A percentile compares a stretch with the other conserved stretches of the same genome.
phyloP scores from a whole-genome alignment of 2,329 filamentous ascomycete species.

The Calycina marina region DNA sequence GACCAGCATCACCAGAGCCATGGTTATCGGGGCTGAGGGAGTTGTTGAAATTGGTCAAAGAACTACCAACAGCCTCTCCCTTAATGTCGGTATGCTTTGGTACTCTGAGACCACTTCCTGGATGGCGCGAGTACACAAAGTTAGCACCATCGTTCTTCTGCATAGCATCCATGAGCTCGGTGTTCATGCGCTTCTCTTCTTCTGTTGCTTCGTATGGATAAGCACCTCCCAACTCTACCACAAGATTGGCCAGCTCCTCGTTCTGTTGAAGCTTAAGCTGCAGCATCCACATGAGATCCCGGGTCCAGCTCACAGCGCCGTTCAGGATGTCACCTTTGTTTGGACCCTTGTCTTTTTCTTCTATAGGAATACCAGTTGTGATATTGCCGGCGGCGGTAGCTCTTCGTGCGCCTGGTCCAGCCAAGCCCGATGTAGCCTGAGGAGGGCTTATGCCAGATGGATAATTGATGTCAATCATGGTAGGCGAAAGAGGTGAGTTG shows the following conservation, averaged over 20 bases:
- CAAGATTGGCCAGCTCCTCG: conserved; percentile 66
- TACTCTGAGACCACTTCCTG: conserved; percentile 76
- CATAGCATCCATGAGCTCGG: conserved; percentile 77
- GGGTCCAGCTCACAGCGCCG: conserved; percentile 90
- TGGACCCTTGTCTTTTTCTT: conserved; percentile 96
- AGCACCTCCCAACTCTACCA: conserved; percentile 55
- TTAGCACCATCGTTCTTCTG: conserved; percentile 57
- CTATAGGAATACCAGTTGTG: conserved; percentile 79
- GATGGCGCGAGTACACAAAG: conserved; percentile 74
- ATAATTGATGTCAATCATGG: conserved; percentile 47
- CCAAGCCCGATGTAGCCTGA: conserved; percentile 76
- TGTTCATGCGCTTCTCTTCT: conserved; percentile 90
- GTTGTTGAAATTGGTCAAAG: conserved; percentile 22
- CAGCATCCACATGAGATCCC: conserved; percentile 95
- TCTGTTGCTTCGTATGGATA: conserved; percentile 77
- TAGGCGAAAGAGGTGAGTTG: conserved; percentile 77
- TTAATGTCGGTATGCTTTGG: conserved; percentile 87
- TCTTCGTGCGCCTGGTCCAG: conserved; percentile 68
- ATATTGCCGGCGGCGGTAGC: conserved; percentile 67
- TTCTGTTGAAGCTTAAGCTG: conserved; percentile 81
- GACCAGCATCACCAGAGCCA: conserved; percentile 19
- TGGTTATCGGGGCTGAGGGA: conserved; percentile 37
- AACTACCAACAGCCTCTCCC: conserved; percentile 55
- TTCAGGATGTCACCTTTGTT: conserved; percentile 99
- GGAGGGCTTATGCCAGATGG: conserved; percentile 45